Conservation (phyloP, 2,329 filamentous ascomycete genomes). For the Scedosporium apiospermum region DNA sequence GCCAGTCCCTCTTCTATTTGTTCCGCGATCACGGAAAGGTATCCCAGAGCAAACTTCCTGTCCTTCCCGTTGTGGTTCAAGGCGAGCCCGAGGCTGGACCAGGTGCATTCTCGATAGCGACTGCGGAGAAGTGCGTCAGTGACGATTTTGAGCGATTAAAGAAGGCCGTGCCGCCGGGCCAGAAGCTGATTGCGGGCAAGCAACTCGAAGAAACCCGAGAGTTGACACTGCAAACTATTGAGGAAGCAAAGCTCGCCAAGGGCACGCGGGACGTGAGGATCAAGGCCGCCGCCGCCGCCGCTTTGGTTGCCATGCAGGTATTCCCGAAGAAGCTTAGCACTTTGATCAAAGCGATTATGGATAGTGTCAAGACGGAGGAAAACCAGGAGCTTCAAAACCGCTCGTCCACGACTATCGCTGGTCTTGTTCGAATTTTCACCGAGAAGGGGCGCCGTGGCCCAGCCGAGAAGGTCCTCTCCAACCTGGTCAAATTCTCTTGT, state of each 20-base stretch:
- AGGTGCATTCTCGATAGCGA: slow-evolving; percentile 78
- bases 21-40: slow-evolving; percentile 90
- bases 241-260: slow-evolving; percentile 72
- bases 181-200: slow-evolving; percentile 74
- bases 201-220: slow-evolving; percentile 69
- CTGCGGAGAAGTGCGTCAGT: slow-evolving; percentile 78
- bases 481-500: slow-evolving; percentile 94
- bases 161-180: slow-evolving; percentile 78
- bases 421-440: slow-evolving; percentile 79
- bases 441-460: slow-evolving; percentile 70
- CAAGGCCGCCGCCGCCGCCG: slow-evolving; percentile 75
- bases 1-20: slow-evolving; percentile 77
- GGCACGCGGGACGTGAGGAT: slow-evolving; percentile 77
- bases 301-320: slow-evolving; percentile 75
- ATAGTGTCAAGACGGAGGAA: slow-evolving; percentile 92
- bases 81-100: slow-evolving; percentile 87
- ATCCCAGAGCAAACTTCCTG: slow-evolving; percentile 62
- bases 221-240: slow-evolving; percentile 61
- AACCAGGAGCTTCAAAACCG: slow-evolving; percentile 80
- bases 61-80: slow-evolving; percentile 83
- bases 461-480: slow-evolving; percentile 91
- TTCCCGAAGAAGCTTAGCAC: slow-evolving; percentile 89
- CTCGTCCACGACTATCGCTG: slow-evolving; percentile 75
- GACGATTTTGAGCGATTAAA: slow-evolving; percentile 83
- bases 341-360: slow-evolving; percentile 96